Conservation (phyloP, 768 basidiomycete genomes). For the Russula lepida region DNA sequence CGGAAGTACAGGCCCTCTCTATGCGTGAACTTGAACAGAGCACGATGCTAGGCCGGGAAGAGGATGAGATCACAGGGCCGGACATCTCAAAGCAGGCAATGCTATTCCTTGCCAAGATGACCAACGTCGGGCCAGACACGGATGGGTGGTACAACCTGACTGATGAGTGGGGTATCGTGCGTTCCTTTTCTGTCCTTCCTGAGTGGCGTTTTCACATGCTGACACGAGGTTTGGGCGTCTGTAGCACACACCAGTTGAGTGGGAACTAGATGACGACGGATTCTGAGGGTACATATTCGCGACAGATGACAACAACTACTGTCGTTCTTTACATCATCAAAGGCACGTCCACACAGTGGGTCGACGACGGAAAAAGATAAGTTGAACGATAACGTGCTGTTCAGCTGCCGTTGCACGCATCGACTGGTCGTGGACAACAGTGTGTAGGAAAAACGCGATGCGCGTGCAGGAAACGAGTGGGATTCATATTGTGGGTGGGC, state of each 20-base stretch:
- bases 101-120: conserved; percentile 82
- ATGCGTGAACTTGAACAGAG: conserved; percentile 34
- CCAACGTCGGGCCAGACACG: conserved; percentile 45
- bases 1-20: conserved; percentile 31
- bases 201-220: neutral
- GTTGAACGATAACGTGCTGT: conserved; percentile 89
- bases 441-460: too few relatives aligned
- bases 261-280: conserved; percentile 84
- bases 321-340: conserved; percentile 87
- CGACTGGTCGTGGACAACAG: conserved; percentile 89
- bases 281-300: conserved; percentile 89
- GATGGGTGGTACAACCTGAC: conserved; percentile 66
- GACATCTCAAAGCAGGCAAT: conserved; percentile 67
- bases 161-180: conserved; percentile 52
- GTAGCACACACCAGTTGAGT: conserved; percentile 73
- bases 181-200: conserved; percentile 17
- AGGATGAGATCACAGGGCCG: conserved; percentile 55
- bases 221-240: neutral
- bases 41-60: conserved; percentile 49
- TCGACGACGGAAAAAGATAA: conserved; percentile 81
- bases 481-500: too few relatives aligned
- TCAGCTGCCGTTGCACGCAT: conserved; percentile 95
- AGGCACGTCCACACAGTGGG: conserved; percentile 76
- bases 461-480: too few relatives aligned
- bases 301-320: conserved; percentile 68